phyloP scores from a whole-genome alignment of 495 filamentous ascomycete genomes.

The Hypoxylon intermedium region DNA sequence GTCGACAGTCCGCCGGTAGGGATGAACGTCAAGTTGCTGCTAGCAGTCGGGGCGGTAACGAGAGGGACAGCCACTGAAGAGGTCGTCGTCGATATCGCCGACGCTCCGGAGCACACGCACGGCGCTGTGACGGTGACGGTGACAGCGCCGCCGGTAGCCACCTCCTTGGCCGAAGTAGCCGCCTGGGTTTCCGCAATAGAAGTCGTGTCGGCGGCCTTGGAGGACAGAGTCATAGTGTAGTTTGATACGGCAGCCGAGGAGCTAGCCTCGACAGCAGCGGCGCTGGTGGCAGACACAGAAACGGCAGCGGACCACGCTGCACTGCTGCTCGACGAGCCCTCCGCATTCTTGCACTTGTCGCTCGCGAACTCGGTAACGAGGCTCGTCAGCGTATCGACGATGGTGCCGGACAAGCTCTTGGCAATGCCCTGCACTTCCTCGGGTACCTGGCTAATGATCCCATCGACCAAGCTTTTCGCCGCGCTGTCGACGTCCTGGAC shows the following conservation, averaged over 20 bases:
- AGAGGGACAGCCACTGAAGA: not conserved
- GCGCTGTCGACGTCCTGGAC: constrained; percentile 45
- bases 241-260: constrained; percentile 8
- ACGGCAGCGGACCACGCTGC: not conserved
- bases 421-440: constrained; percentile 37
- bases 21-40: constrained; percentile 12
- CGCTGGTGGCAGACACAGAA: not conserved
- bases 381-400: constrained; percentile 47
- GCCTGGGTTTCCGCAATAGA: not conserved
- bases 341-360: constrained; percentile 29
- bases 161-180: not conserved
- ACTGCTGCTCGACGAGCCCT: constrained; percentile 24
- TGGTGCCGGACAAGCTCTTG: constrained; percentile 38
- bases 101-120: constrained; percentile 19
- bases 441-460: constrained; percentile 48
- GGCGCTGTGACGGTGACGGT: constrained; percentile 36
- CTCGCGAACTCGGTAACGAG: constrained; percentile 14
- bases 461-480: constrained; percentile 43
- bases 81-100: not conserved
- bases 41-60: constrained; percentile 18
- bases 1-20: constrained; percentile 28
- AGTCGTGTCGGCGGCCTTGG: too few relatives aligned
- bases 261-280: constrained; percentile 17
- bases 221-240: too few relatives aligned
- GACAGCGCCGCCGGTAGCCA: not conserved